A percentile compares a stretch with the other conserved stretches of the same genome.
phyloP scores from a whole-genome alignment of 139 green algal species.

The Closterium sp. region DNA sequence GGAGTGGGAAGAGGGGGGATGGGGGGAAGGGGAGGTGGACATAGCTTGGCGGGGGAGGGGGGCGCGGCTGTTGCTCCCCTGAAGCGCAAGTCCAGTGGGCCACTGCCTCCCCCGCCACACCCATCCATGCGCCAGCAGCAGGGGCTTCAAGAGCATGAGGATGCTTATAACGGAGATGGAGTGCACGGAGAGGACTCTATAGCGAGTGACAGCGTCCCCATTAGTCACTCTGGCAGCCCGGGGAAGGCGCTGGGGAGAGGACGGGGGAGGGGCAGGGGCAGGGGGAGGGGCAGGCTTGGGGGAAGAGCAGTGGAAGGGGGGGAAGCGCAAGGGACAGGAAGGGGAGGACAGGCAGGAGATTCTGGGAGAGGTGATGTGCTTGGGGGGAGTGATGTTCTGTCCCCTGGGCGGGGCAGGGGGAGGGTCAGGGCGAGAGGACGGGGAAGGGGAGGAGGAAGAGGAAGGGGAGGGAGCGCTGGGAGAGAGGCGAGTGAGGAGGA shows the following conservation, averaged over 20 bases:
- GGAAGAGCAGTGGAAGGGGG: background rate
- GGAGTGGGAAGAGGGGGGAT: background rate
- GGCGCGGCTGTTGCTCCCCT: background rate
- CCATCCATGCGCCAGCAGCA: background rate
- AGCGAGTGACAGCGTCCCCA: background rate
- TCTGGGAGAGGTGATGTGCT: background rate
- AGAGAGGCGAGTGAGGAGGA: background rate
- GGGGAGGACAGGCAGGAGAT: background rate
- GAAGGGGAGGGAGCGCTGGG: background rate
- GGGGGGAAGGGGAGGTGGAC: background rate
- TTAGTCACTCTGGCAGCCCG: background rate
- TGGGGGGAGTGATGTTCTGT: background rate
- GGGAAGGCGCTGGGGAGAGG: background rate
- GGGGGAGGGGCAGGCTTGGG: background rate
- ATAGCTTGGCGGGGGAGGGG: too few species aligned
- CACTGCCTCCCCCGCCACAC: background rate
- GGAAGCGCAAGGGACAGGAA: background rate
- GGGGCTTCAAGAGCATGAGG: background rate
- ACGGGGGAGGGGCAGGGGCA: background rate
- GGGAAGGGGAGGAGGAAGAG: background rate
- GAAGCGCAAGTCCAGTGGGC: background rate
- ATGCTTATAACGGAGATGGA: background rate
- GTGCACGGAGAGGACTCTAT: background rate
- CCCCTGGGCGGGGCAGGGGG: background rate
- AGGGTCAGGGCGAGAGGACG: background rate